Evolutionary conservation across 2,329 filamentous ascomycete species (phyloP).

Genomic region (Stachybotrys chlorohalonatus): DNA sequence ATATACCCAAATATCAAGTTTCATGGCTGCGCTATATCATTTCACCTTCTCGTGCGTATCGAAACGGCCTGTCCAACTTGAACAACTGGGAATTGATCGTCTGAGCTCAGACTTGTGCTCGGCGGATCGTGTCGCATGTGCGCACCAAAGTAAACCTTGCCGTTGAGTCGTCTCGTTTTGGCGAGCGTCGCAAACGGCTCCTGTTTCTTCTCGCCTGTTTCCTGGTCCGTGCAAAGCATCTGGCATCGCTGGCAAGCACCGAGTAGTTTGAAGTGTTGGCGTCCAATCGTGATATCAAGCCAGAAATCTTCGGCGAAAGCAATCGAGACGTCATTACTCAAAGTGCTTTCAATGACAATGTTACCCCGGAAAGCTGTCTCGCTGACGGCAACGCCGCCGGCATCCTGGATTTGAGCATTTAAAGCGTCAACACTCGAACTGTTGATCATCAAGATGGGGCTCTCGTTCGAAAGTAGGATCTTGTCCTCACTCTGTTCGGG

Average conservation of each 20-base stretch:
- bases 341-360: constrained; percentile 56
- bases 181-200: constrained; percentile 85
- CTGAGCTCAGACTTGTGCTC: constrained; percentile 3
- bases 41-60: not conserved
- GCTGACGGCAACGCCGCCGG: constrained; percentile 55
- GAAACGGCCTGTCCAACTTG: constrained; percentile 37
- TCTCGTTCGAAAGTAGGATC: constrained; percentile 86
- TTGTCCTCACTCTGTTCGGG: constrained; percentile 34
- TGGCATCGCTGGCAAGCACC: constrained; percentile 84
- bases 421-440: constrained; percentile 69
- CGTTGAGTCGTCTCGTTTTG: constrained; percentile 74
- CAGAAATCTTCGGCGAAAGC: constrained; percentile 78
- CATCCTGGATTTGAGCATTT: constrained; percentile 60
- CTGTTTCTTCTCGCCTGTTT: constrained; percentile 64
- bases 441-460: constrained; percentile 80
- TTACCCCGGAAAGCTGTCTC: constrained; percentile 83
- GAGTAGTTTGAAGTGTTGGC: constrained; percentile 58
- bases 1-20: too few relatives aligned
- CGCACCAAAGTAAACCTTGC: constrained; percentile 82
- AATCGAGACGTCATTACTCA: constrained; percentile 26
- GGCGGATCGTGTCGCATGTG: constrained; percentile 53
- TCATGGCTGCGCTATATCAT: not conserved
- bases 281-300: constrained; percentile 57
- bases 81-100: constrained; percentile 29
- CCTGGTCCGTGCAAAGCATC: constrained; percentile 92